Percentiles rank a stretch among this genome's conserved stretches.
Evolutionary conservation across 2,329 filamentous ascomycete genomes (phyloP).

Genomic region (Pseudogymnoascus sp.): DNA sequence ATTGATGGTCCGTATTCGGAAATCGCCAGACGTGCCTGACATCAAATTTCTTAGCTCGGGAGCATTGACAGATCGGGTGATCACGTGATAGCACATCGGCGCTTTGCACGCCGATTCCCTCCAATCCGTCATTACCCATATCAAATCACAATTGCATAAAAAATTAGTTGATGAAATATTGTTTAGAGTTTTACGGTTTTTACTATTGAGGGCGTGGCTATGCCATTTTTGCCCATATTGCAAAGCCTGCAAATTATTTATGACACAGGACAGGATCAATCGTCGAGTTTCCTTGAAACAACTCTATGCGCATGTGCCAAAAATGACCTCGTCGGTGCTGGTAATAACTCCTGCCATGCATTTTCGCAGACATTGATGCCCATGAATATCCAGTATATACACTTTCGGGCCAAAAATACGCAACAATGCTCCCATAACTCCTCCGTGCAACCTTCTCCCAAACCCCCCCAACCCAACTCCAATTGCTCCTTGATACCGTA

Average conservation of each 20-base stretch:
- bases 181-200: neutral
- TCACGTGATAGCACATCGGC: neutral
- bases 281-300: neutral
- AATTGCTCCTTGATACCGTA: constrained; percentile 2
- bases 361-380: neutral
- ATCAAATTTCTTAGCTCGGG: constrained; percentile 11
- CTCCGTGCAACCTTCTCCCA: neutral
- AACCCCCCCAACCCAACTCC: neutral
- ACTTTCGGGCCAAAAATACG: neutral
- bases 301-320: neutral
- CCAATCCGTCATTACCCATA: constrained; percentile 3
- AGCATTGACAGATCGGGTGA: neutral
- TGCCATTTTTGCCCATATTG: neutral
- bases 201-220: neutral
- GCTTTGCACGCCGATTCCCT: neutral
- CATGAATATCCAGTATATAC: neutral
- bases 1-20: constrained; percentile 6
- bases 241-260: neutral
- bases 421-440: neutral
- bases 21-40: constrained; percentile 6
- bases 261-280: neutral
- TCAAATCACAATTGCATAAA: constrained; percentile 1
- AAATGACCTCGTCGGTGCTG: neutral
- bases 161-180: neutral
- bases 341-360: neutral